Evolutionary conservation across 768 basidiomycete species (phyloP).

Genomic region (Candolleomyces efflorescens): DNA sequence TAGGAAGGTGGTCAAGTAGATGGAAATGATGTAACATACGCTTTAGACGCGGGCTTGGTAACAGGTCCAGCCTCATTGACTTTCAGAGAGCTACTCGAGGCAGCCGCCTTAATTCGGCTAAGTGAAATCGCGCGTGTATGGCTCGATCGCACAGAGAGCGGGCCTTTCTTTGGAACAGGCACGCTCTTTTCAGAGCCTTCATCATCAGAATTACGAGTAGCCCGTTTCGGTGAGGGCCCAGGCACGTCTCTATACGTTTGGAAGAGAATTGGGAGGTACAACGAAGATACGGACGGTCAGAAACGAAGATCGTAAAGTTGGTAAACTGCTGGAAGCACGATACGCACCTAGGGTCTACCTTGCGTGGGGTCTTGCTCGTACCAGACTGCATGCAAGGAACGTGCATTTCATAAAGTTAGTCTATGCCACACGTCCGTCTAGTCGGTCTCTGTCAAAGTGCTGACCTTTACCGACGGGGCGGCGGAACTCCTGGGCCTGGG

Average conservation of each 20-base stretch:
- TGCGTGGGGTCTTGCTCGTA: not conserved
- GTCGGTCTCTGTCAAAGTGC: no score
- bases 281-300: not conserved
- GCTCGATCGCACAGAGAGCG: not conserved
- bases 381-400: not conserved
- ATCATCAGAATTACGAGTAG: constrained; percentile 1
- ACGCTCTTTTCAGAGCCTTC: not conserved
- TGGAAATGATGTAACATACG: not conserved
- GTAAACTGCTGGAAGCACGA: not conserved
- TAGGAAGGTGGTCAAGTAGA: not conserved
- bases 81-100: not conserved
- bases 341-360: not conserved
- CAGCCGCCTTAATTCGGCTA: not conserved
- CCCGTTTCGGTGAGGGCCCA: not conserved
- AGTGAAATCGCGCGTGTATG: not conserved
- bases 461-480: no score
- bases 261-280: not conserved
- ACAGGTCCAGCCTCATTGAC: not conserved
- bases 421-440: no score
- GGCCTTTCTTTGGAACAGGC: not conserved
- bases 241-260: not conserved
- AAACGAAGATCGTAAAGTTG: no score
- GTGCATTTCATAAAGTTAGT: not conserved
- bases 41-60: constrained; percentile 2
- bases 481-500: no score